Evolutionary conservation across 371 early-diverging fungal species (phyloP), one percentile per base, ranked within the genome.

Genomic region (Mortierella sp.): DNA sequence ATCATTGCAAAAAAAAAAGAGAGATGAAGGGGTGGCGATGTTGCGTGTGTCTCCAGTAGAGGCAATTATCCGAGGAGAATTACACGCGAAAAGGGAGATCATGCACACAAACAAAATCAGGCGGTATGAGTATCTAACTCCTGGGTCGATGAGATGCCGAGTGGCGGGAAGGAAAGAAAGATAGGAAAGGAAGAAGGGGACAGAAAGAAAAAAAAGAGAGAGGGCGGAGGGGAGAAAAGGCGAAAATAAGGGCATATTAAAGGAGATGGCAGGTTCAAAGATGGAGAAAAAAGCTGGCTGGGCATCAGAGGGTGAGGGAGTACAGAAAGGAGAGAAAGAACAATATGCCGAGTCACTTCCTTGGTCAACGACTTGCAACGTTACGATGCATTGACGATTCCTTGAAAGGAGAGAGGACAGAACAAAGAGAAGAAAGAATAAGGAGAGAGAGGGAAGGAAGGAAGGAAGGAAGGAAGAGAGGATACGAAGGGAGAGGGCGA

Each of bases 61-160:
- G 56, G 54, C 55, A 54, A 73, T 54, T 73, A 41, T 73, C 43
- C 55, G 74, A 41, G 74, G 38, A 32, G 71, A 38, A 43, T 46
- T 63, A 63, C 18, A 68, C 1, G 7, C 8, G 24, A 24, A 68
- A 68, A 68, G 18, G 7, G 68, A 68, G 43, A 68, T 68, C 68
- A 68, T 68, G 68, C 68, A 41, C 41, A 21, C 8, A 41, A 24
- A 41, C 21, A 24, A 16, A 38, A 68, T 68, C 41, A 68, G 43
- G 68, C 68, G 68, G 68, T 68, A 68, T 68, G 68, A 68, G 24
- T 68, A 68, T 68, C 68, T 68, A 68, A 68, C 68, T 68, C 68
- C 68, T 68, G 21, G 65, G 68, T 63, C 35, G 35, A 60, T 63
- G 63, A 27, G 63, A 63, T 63, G 63, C 63, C 63, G 63, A 63